These are phyloP conservation scores for Asclepias syriaca DNA, from an alignment of 257 asterid genomes.

Conservation along the genomic window DNA sequence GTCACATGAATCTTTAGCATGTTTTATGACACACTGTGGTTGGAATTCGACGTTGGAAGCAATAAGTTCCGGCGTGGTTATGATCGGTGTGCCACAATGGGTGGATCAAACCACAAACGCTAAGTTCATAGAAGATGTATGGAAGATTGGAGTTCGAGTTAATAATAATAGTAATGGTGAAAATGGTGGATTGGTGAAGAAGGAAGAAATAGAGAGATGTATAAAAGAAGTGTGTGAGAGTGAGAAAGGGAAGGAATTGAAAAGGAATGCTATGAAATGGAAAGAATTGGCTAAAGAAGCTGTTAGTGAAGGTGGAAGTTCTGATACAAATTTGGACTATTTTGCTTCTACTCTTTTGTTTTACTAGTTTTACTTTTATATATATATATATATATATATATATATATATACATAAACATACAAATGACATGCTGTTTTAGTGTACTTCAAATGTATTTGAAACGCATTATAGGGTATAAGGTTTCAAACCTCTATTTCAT, in stretches of 20 bases:
- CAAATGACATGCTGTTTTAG: too few species aligned
- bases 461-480: too few species aligned
- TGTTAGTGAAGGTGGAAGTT: conserved; percentile 31
- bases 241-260: conserved; percentile 11
- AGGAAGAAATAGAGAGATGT: conserved; percentile 17
- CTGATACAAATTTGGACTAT: conserved; percentile 24
- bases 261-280: conserved; percentile 16
- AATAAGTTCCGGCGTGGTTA: conserved; percentile 6
- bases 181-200: conserved; percentile 5
- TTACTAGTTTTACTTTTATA: too few species aligned
- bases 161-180: not conserved
- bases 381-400: too few species aligned
- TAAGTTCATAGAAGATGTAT: conserved; percentile 13
- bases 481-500: too few species aligned
- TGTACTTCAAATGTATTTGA: too few species aligned
- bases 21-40: conserved; percentile 23
- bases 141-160: conserved; percentile 8
- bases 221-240: conserved; percentile 17
- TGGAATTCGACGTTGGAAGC: conserved; percentile 22
- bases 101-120: conserved; percentile 19
- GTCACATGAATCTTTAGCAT: conserved; percentile 9
- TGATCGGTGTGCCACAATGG: conserved; percentile 9
- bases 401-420: too few species aligned
- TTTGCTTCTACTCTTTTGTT: conserved; percentile 15
- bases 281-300: conserved; percentile 20